phyloP scores from a whole-genome alignment of 129 eudicot species.

The Artemisia annua region DNA sequence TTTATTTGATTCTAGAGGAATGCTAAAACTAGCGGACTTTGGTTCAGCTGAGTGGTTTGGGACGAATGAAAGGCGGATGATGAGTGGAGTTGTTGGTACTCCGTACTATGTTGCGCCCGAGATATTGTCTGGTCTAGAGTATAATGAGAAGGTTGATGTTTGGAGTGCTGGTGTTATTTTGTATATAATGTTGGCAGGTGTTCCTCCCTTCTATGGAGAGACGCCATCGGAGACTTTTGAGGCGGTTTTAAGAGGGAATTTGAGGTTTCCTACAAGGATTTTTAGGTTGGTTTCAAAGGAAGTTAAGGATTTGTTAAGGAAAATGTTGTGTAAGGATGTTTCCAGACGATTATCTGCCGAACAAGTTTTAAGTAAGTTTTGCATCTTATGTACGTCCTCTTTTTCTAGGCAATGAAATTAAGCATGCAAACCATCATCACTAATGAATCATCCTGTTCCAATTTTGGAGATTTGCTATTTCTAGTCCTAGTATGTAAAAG shows the following conservation, averaged over 20 bases:
- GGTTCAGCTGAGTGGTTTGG: constrained; percentile 79
- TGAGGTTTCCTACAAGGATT: constrained; percentile 66
- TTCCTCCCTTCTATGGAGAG: constrained; percentile 74
- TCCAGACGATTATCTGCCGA: constrained; percentile 69
- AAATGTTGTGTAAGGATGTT: constrained; percentile 78
- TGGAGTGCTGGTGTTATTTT: constrained; percentile 92
- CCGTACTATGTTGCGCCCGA: constrained; percentile 90
- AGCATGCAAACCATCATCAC: no score
- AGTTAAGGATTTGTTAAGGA: constrained; percentile 75
- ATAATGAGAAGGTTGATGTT: constrained; percentile 73
- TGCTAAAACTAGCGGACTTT: constrained; percentile 65
- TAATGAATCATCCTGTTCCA: no score
- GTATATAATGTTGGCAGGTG: constrained; percentile 77
- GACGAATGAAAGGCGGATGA: constrained; percentile 29
- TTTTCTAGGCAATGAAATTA: background rate
- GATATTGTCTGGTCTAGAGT: constrained; percentile 58
- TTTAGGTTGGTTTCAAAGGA: constrained; percentile 53
- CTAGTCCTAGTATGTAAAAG: no score
- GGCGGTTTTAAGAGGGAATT: constrained; percentile 57
- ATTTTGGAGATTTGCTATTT: no score
- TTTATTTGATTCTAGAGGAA: constrained; percentile 54
- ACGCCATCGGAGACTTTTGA: constrained; percentile 63
- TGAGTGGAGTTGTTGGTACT: constrained; percentile 81
- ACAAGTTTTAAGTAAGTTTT: constrained; percentile 70
- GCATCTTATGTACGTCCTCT: background rate